Conservation (phyloP, 2,329 filamentous ascomycete genomes). For the Phialemoniopsis sp. region DNA sequence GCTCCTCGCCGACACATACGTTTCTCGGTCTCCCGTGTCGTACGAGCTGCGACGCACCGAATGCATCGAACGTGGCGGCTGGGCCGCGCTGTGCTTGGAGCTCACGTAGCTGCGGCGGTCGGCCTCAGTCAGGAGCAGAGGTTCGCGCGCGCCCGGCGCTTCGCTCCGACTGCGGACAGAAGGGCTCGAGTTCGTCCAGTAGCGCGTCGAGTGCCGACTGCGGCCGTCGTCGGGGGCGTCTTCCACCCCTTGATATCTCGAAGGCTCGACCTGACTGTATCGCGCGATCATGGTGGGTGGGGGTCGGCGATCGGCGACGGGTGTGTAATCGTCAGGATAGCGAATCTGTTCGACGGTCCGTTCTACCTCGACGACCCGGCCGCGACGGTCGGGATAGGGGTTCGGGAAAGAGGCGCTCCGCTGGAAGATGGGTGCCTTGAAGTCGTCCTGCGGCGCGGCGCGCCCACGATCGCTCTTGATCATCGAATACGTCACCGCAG, state of each 20-base stretch:
- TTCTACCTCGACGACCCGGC: constrained; percentile 31
- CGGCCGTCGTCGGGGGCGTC: constrained; percentile 33
- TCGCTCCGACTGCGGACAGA: constrained; percentile 36
- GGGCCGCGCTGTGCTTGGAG: constrained; percentile 25
- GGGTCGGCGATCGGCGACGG: constrained; percentile 15
- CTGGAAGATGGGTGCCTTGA: constrained; percentile 31
- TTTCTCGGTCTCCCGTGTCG: constrained; percentile 30
- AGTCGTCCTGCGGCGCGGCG: constrained; percentile 30
- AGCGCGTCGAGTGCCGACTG: constrained; percentile 33
- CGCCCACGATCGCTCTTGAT: constrained; percentile 49
- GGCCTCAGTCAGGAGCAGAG: constrained; percentile 30
- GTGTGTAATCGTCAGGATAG: constrained; percentile 26
- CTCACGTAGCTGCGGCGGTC: constrained; percentile 34
- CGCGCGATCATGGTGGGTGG: constrained; percentile 28
- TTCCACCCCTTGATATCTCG: constrained; percentile 24
- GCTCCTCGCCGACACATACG: constrained; percentile 39
- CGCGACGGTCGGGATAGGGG: constrained; percentile 22
- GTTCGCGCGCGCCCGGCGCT: constrained; percentile 21
- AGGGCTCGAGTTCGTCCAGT: constrained; percentile 21
- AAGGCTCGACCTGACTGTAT: constrained; percentile 22
- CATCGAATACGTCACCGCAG: constrained; percentile 70
- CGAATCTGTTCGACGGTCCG: constrained; percentile 29
- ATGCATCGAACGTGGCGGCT: constrained; percentile 14
- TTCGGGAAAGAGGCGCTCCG: constrained; percentile 43
- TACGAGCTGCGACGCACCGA: constrained; percentile 17